Evolutionary conservation across 495 filamentous ascomycete genomes (phyloP), one percentile per base, ranked within the genome.

Genomic region (Penicillium nucicola): DNA sequence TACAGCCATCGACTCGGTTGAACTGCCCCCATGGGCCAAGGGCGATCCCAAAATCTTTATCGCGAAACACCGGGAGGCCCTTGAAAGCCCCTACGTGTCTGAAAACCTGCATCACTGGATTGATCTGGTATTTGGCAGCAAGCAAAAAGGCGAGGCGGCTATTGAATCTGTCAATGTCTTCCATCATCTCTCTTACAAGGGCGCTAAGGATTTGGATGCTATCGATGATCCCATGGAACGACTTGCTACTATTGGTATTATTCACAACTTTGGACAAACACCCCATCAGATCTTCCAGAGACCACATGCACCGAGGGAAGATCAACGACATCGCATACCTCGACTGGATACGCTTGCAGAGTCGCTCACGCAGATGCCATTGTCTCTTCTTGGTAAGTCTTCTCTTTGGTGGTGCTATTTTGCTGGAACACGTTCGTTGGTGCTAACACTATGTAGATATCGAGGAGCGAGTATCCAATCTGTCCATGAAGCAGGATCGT

Each of bases 191-290:
- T 96, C 91, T 1, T 98, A 98, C 68, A 88, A 90, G 53, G 93
- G 93, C 12, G 90, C 92, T 9, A 90, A 87, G 57, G 88, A 98
- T 69, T 78, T 98, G 2, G 93, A 98, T 58, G 84, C 83, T 39
- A 97, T 98, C 58, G 82, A 85, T 34, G 93, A 98, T 61, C 87
- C 88, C 0, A 79, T 89, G 48, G 91, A 96, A 64, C 78, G 88
- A 31, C 69, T 88, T 14, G 88, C 89, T 4, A 92, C 90, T 0
- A 96, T 96, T 55, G 88, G 90, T 19, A 96, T 96, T 60, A 96
- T 98, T 51, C 91, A 98, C 69, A 97, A 97, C 61, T 98, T 98
- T 68, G 93, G 93, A 1, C 93, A 98, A 65, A 98, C 95, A 11
- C 95, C 95, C 2, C 84, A 92, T 66, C 93, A 98, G 66, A 85